Percentiles rank a stretch among this genome's conserved stretches.
phyloP scores from a whole-genome alignment of 768 basidiomycete genomes.

The Suillus placidus region DNA sequence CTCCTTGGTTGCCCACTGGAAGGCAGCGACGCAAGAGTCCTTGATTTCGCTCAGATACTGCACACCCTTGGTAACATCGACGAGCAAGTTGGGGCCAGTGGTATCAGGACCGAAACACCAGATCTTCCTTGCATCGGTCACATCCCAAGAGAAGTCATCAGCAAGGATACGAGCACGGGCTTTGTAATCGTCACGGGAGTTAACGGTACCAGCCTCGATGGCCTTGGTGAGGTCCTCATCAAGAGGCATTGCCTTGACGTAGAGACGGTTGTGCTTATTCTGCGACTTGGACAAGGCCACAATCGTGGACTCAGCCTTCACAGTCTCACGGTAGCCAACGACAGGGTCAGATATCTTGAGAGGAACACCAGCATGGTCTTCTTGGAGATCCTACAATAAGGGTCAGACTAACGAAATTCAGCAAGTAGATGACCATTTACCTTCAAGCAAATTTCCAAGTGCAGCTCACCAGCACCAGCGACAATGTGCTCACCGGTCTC shows the following conservation, averaged over 20 bases:
- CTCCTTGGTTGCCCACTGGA: slow-evolving; percentile 99
- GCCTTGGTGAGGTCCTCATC: slow-evolving; percentile 94
- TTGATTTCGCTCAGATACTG: slow-evolving; percentile 99
- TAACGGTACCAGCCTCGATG: slow-evolving; percentile 86
- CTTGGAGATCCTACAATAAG: slow-evolving; percentile 83
- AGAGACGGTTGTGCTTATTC: slow-evolving; percentile 99
- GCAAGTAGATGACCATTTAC: slow-evolving; percentile 37
- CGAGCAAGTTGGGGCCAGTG: slow-evolving; percentile 93
- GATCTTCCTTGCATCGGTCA: slow-evolving; percentile 98
- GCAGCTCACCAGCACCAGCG: slow-evolving; percentile 98
- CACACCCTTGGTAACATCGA: slow-evolving; percentile 98
- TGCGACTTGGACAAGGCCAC: slow-evolving; percentile 98
- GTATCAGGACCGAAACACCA: slow-evolving; percentile 99
- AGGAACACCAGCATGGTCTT: slow-evolving; percentile 99
- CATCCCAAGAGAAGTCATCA: slow-evolving; percentile 97
- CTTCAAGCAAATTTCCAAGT: slow-evolving; percentile 99
- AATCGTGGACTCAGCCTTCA: slow-evolving; percentile 93
- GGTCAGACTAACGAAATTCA: slow-evolving; percentile 2
- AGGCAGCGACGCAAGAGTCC: slow-evolving; percentile 97
- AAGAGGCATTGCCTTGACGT: slow-evolving; percentile 88
- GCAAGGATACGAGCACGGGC: slow-evolving; percentile 92
- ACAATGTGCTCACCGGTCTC: slow-evolving; percentile 98
- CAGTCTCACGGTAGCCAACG: slow-evolving; percentile 97
- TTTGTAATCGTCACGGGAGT: slow-evolving; percentile 96
- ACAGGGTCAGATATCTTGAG: slow-evolving; percentile 98